Conservation (phyloP, 2,329 filamentous ascomycete genomes). For the Fusarium redolens region DNA sequence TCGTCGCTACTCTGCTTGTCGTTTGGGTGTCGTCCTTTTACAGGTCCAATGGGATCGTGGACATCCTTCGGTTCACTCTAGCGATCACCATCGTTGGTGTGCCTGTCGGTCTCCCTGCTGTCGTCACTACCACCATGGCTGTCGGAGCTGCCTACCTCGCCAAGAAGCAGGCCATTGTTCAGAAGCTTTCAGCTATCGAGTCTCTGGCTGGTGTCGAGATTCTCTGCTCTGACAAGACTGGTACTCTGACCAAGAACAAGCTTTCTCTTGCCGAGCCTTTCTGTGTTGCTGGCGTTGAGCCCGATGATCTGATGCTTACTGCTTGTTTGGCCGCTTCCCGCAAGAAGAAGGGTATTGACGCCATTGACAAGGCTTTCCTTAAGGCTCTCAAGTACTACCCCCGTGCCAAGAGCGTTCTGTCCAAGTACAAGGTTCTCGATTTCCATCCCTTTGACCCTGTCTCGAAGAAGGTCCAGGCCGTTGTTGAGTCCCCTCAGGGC, state of each 20-base stretch:
- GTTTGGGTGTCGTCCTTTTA: conserved; percentile 93
- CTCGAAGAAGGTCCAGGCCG: conserved; percentile 89
- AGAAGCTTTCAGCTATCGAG: conserved; percentile 92
- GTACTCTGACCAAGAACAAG: conserved; percentile 95
- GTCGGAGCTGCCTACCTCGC: conserved; percentile 92
- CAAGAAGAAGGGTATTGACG: conserved; percentile 96
- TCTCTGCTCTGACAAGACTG: conserved; percentile 94
- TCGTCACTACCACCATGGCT: conserved; percentile 95
- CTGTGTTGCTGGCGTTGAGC: conserved; percentile 82
- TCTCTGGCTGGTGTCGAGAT: conserved; percentile 93
- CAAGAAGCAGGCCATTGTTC: conserved; percentile 92
- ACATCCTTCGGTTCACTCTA: conserved; percentile 85
- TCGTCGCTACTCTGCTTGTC: conserved; percentile 81
- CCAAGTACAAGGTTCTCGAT: conserved; percentile 85
- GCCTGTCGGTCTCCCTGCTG: conserved; percentile 90
- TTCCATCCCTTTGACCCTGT: conserved; percentile 93
- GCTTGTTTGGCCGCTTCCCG: conserved; percentile 89
- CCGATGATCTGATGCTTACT: conserved; percentile 91
- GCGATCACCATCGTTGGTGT: conserved; percentile 93
- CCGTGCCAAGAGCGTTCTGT: conserved; percentile 80
- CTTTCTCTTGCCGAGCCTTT: conserved; percentile 87
- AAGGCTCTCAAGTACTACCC: conserved; percentile 87
- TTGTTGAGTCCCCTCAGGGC: conserved; percentile 85
- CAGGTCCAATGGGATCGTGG: conserved; percentile 82
- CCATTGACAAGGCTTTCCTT: conserved; percentile 94